phyloP scores from a whole-genome alignment of 176 grass and related monocot species.

The Rhynchospora tenuis region DNA sequence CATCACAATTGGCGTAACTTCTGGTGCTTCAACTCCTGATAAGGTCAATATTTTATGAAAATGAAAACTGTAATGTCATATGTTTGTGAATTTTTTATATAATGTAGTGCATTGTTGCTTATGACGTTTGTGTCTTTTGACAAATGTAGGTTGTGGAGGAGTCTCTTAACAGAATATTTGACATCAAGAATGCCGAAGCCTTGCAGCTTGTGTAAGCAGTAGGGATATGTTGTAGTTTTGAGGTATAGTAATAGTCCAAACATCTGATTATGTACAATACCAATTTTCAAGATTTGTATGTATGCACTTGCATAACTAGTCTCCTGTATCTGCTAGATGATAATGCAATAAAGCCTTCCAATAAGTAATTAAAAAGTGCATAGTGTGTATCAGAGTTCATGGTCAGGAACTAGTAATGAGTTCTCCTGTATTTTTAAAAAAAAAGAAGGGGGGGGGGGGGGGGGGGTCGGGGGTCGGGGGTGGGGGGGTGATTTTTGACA shows the following conservation, averaged over 20 bases:
- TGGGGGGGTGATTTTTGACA: too few species aligned
- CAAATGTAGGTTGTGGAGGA: conserved; percentile 71
- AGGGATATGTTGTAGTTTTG: not conserved
- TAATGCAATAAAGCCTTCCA: not conserved
- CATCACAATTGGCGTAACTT: conserved; percentile 78
- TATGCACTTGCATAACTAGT: not conserved
- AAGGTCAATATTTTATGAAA: conserved; percentile 46
- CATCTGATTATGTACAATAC: not conserved
- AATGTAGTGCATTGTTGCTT: not conserved
- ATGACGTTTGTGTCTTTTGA: not conserved
- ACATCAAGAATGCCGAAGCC: conserved; percentile 84
- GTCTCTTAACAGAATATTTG: conserved; percentile 55
- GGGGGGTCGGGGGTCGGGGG: too few species aligned
- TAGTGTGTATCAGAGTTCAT: too few species aligned
- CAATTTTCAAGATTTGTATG: not conserved
- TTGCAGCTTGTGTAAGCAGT: conserved; percentile 50
- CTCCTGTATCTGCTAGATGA: not conserved
- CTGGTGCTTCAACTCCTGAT: conserved; percentile 91
- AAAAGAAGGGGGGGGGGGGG: too few species aligned
- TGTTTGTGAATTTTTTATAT: not conserved
- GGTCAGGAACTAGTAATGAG: not conserved
- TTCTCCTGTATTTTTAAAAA: not conserved
- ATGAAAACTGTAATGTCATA: not conserved
- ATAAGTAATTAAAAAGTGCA: not conserved
- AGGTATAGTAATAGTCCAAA: not conserved